Evolutionary conservation across 345 rosid genomes (phyloP).

Genomic region (Fremontodendron californicum): DNA sequence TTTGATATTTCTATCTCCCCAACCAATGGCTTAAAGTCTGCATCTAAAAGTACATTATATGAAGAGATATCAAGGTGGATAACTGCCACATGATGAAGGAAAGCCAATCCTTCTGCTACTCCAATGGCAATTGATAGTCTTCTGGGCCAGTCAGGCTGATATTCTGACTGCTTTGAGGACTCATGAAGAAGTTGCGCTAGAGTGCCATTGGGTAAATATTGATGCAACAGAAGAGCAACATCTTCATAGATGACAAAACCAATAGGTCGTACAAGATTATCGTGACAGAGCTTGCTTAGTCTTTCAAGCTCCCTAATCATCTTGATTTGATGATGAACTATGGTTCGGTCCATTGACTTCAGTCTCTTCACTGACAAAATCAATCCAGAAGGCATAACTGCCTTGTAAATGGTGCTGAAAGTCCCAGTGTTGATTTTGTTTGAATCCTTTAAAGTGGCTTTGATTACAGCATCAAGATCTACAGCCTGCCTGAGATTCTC

Average conservation of each 20-base stretch:
- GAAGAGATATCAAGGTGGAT: conserved; percentile 93
- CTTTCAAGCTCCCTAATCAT: conserved; percentile 96
- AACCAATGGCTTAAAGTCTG: conserved; percentile 61
- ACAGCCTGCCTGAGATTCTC: conserved; percentile 89
- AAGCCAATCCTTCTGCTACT: conserved; percentile 82
- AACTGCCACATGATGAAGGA: conserved; percentile 85
- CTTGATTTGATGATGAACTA: conserved; percentile 82
- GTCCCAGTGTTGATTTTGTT: conserved; percentile 80
- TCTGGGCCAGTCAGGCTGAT: conserved; percentile 82
- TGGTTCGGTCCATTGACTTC: conserved; percentile 82
- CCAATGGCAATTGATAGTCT: conserved; percentile 84
- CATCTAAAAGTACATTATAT: conserved; percentile 71
- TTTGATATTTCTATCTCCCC: conserved; percentile 96
- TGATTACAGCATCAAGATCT: conserved; percentile 81
- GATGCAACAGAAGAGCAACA: conserved; percentile 86
- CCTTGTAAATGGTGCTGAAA: conserved; percentile 85
- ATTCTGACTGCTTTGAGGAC: conserved; percentile 53
- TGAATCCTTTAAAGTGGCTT: conserved; percentile 77
- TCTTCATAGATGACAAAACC: conserved; percentile 92
- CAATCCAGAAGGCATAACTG: conserved; percentile 94
- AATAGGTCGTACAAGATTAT: conserved; percentile 68
- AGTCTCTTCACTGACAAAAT: conserved; percentile 70
- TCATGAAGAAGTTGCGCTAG: conserved; percentile 79
- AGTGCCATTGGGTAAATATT: conserved; percentile 75
- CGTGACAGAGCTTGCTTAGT: conserved; percentile 92